phyloP scores from a whole-genome alignment of 176 grass and related monocot genomes.

The Cenchrus americanus region DNA sequence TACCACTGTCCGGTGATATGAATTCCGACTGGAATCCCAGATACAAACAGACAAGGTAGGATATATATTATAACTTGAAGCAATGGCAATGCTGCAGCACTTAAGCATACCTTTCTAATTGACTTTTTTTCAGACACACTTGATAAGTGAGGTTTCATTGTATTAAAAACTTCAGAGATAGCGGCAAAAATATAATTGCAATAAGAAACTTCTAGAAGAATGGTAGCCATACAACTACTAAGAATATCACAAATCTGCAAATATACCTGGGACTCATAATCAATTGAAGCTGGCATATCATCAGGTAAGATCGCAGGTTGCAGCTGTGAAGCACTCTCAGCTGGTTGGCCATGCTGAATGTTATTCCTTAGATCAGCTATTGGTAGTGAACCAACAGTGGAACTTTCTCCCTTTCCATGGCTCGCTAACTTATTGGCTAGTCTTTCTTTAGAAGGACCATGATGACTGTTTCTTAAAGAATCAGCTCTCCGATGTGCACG shows the following conservation, averaged over 20 bases:
- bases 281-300: conserved; percentile 47
- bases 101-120: background rate
- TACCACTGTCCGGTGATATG: conserved; percentile 10
- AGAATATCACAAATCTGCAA: conserved; percentile 2
- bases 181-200: background rate
- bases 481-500: conserved; percentile 38
- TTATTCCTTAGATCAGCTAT: conserved; percentile 37
- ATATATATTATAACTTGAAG: conserved; percentile 25
- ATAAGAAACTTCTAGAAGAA: background rate
- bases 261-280: conserved; percentile 68
- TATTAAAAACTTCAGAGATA: conserved; percentile 15
- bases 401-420: conserved; percentile 37
- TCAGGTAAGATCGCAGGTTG: conserved; percentile 30
- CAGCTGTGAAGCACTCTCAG: conserved; percentile 31
- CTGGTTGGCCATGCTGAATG: conserved; percentile 37
- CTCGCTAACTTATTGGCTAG: conserved; percentile 38
- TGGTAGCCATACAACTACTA: background rate
- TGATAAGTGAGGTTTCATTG: background rate
- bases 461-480: conserved; percentile 44
- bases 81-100: background rate
- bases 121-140: background rate
- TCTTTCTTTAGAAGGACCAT: conserved; percentile 46
- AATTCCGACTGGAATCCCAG: conserved; percentile 8
- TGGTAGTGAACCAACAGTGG: conserved; percentile 35
- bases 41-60: conserved; percentile 23